Conservation (phyloP, 495 filamentous ascomycete genomes). For the Cenococcum geophilum region DNA sequence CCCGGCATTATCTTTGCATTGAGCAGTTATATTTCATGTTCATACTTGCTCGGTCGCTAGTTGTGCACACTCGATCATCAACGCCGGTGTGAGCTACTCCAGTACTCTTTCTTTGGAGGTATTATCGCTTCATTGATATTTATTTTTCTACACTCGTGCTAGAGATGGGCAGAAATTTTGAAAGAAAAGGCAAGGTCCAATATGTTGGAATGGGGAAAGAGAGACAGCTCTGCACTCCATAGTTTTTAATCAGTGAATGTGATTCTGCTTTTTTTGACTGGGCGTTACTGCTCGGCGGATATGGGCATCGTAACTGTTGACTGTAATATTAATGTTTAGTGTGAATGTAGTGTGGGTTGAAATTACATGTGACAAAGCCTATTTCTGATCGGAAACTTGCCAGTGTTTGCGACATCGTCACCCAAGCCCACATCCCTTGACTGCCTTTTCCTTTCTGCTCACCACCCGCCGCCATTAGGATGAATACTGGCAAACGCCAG, state of each 20-base stretch:
- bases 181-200: background rate
- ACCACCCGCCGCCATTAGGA: constrained; percentile 17
- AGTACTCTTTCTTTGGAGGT: background rate
- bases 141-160: background rate
- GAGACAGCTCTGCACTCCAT: too few relatives aligned
- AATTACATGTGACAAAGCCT: too few relatives aligned
- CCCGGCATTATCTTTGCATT: background rate
- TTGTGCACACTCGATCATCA: background rate
- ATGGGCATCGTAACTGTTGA: background rate
- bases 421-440: background rate
- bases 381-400: background rate
- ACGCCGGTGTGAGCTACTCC: background rate
- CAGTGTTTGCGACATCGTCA: background rate
- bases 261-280: background rate
- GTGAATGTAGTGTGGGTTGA: background rate
- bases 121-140: background rate
- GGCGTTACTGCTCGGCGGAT: background rate
- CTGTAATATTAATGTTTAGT: background rate
- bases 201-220: background rate
- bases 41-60: constrained; percentile 7
- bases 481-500: constrained; percentile 39
- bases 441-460: background rate
- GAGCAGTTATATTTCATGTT: constrained; percentile 14
- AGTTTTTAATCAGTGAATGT: background rate
- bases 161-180: background rate